Conservation (phyloP, 352 stramenopile species). For the Phytophthora melonis region DNA sequence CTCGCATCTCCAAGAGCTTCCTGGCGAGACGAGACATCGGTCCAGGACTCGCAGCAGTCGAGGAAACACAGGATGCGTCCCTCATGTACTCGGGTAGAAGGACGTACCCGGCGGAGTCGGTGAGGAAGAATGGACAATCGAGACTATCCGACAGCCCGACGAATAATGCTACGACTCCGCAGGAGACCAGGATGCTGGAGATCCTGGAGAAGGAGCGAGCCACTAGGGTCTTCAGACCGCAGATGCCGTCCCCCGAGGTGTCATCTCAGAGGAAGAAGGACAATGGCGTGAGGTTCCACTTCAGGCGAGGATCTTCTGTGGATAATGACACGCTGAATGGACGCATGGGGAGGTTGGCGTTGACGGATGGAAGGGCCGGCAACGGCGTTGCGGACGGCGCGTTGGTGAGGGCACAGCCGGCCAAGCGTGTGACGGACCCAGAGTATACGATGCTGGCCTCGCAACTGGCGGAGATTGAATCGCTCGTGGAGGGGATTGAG, state of each 20-base stretch:
- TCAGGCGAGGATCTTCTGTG: constrained; percentile 47
- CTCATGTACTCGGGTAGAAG: constrained; percentile 66
- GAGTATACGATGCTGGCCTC: constrained; percentile 51
- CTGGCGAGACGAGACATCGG: constrained; percentile 39
- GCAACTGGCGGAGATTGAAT: constrained; percentile 70
- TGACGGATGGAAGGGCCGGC: constrained; percentile 27
- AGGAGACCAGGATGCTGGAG: constrained; percentile 50
- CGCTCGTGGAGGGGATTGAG: constrained; percentile 67
- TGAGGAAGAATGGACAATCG: constrained; percentile 52
- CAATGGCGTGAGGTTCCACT: constrained; percentile 70
- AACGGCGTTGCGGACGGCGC: constrained; percentile 8
- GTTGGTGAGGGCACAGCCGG: constrained; percentile 24
- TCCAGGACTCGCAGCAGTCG: constrained; percentile 14
- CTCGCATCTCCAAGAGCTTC: constrained; percentile 71
- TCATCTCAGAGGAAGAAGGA: constrained; percentile 25
- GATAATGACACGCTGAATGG: constrained; percentile 22
- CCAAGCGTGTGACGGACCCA: constrained; percentile 37
- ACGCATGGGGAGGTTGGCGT: constrained; percentile 32
- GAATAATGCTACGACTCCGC: constrained; percentile 14
- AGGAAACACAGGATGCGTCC: constrained; percentile 51
- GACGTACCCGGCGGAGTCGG: constrained; percentile 72
- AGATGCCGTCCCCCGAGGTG: constrained; percentile 35
- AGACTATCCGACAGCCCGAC: constrained; percentile 51
- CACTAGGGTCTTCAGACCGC: constrained; percentile 21
- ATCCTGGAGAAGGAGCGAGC: constrained; percentile 50